A percentile compares a stretch with the other conserved stretches of the same genome.
Evolutionary conservation across 2,329 filamentous ascomycete genomes (phyloP).

Genomic region (Nemania sp.): DNA sequence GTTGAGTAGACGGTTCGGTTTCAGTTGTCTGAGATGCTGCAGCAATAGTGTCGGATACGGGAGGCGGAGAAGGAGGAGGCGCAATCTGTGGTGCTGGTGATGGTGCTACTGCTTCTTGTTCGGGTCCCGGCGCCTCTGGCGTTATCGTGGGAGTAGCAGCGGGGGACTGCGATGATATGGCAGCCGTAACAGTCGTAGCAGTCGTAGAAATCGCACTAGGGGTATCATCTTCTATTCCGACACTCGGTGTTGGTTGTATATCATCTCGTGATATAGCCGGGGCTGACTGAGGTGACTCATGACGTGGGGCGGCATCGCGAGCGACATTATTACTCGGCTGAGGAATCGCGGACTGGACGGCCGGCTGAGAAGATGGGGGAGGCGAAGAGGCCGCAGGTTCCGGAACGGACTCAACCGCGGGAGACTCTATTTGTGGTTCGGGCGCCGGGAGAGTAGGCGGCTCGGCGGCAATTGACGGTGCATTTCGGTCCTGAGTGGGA

Average conservation of each 20-base stretch:
- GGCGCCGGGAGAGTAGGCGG: constrained; percentile 9
- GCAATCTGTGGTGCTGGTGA: constrained; percentile 18
- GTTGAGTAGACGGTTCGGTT: constrained; percentile 5
- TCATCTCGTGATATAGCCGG: constrained; percentile 14
- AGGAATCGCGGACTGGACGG: constrained; percentile 13
- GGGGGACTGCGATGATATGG: neutral
- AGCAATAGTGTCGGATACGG: constrained; percentile 24
- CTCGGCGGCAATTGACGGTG: constrained; percentile 3
- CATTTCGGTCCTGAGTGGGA: neutral
- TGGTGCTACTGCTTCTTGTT: constrained; percentile 16
- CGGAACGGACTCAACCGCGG: neutral
- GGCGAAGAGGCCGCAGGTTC: constrained; percentile 13
- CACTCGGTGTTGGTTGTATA: constrained; percentile 11
- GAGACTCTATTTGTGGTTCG: neutral
- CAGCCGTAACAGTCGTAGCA: too few relatives aligned
- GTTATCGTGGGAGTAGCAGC: constrained; percentile 6
- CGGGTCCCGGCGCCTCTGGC: constrained; percentile 17
- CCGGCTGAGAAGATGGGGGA: constrained; percentile 6
- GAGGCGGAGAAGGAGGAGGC: constrained; percentile 27
- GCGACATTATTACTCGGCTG: constrained; percentile 7
- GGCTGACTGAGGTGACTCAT: constrained; percentile 17
- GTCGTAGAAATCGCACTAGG: too few relatives aligned
- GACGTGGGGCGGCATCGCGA: neutral
- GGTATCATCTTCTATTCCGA: constrained; percentile 10
- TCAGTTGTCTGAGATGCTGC: constrained; percentile 23